phyloP scores from a whole-genome alignment of 163 green algal genomes.

The Chloroidium sp. region DNA sequence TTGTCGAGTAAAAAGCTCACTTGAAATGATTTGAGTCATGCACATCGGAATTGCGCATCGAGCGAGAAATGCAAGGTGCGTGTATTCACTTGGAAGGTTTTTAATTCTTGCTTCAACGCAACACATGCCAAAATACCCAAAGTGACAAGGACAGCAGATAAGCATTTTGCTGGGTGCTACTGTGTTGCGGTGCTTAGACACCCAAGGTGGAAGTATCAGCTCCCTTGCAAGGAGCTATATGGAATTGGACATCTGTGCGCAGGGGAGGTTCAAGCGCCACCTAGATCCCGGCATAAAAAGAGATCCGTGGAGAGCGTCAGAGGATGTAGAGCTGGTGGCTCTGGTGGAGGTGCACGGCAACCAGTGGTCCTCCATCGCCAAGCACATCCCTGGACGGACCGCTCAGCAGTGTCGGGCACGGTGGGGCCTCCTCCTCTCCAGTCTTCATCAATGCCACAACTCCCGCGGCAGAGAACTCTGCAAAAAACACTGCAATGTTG shows the following conservation, averaged over 20 bases:
- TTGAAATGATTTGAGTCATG: too few relatives aligned
- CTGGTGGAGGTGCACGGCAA: conserved; percentile 48
- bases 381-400: conserved; percentile 57
- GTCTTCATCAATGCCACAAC: too few relatives aligned
- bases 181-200: too few relatives aligned
- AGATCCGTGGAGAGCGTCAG: conserved; percentile 50
- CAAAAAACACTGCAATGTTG: too few relatives aligned
- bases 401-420: conserved; percentile 78
- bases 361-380: conserved; percentile 65
- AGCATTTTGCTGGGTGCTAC: neutral
- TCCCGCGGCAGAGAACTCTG: too few relatives aligned
- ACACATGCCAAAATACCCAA: neutral
- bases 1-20: too few relatives aligned
- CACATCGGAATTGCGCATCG: too few relatives aligned
- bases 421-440: conserved; percentile 19
- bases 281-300: conserved; percentile 71
- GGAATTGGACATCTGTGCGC: neutral
- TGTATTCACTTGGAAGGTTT: neutral
- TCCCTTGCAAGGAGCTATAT: neutral
- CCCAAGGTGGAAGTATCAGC: neutral
- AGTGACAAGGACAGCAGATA: neutral
- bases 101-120: neutral
- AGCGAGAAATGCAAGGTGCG: too few relatives aligned
- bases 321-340: conserved; percentile 53
- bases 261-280: conserved; percentile 72